Conservation (phyloP, 805 yeast genomes). For the Nakazawaea laoshanensis region DNA sequence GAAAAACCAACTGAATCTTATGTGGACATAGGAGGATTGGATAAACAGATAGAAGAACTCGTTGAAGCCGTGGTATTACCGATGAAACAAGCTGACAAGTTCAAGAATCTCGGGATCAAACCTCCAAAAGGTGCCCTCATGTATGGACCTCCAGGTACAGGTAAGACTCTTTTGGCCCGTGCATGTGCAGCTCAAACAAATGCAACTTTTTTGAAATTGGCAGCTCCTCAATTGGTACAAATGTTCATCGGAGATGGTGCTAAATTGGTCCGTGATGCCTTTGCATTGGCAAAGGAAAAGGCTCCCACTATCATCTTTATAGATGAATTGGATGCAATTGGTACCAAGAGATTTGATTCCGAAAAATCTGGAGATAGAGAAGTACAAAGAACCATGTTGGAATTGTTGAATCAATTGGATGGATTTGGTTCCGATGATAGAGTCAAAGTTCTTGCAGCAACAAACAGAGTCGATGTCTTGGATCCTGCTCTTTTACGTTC, state of each 20-base stretch:
- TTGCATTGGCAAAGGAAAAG: slow-evolving; percentile 94
- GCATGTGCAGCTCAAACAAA: slow-evolving; percentile 99
- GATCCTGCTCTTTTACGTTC: slow-evolving; percentile 98
- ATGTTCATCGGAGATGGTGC: slow-evolving; percentile 99
- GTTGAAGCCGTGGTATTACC: slow-evolving; percentile 98
- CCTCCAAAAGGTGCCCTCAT: slow-evolving; percentile 98
- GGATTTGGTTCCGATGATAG: slow-evolving; percentile 97
- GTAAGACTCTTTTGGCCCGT: slow-evolving; percentile 92
- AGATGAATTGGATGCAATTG: slow-evolving; percentile 98
- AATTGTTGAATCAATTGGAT: slow-evolving; percentile 90
- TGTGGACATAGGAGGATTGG: slow-evolving; percentile 96
- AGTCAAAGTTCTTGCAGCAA: slow-evolving; percentile 95
- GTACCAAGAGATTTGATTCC: slow-evolving; percentile 95
- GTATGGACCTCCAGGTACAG: slow-evolving; percentile 99
- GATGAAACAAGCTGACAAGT: slow-evolving; percentile 96
- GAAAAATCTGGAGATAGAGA: slow-evolving; percentile 97
- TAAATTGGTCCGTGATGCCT: slow-evolving; percentile 93
- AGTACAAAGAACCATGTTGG: slow-evolving; percentile 99
- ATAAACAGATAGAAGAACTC: slow-evolving; percentile 95
- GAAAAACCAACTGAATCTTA: slow-evolving; percentile 97
- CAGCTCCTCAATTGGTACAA: slow-evolving; percentile 97
- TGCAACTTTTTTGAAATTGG: slow-evolving; percentile 92
- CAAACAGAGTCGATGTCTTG: slow-evolving; percentile 94
- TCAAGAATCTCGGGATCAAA: slow-evolving; percentile 87
- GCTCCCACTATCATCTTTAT: slow-evolving; percentile 97